phyloP scores from a whole-genome alignment of 2,329 filamentous ascomycete species.

The Xylariaceae sp. region DNA sequence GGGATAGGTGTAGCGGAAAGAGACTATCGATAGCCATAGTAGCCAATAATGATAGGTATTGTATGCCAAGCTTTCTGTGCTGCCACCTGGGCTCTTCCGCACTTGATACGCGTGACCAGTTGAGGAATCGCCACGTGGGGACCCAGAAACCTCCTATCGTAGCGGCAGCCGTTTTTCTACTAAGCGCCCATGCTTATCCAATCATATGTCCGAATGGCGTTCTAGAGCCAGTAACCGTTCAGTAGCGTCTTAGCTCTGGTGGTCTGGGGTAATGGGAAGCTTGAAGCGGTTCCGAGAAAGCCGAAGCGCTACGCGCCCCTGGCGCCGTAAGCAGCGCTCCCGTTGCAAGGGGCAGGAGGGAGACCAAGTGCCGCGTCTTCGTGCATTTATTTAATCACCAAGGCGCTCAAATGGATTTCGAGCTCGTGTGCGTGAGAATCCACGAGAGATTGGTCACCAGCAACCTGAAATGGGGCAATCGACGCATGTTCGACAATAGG shows the following conservation, averaged over 20 bases:
- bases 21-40: slow-evolving; percentile 3
- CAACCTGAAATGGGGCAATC: background rate
- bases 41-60: slow-evolving; percentile 2
- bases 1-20: background rate
- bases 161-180: slow-evolving; percentile 2
- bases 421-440: slow-evolving; percentile 13
- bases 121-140: slow-evolving; percentile 3
- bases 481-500: slow-evolving; percentile 5
- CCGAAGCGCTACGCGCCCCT: slow-evolving; percentile 20
- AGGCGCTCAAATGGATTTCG: slow-evolving; percentile 10
- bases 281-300: slow-evolving; percentile 22
- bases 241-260: slow-evolving; percentile 22
- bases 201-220: slow-evolving; percentile 13
- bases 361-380: slow-evolving; percentile 15
- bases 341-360: slow-evolving; percentile 6
- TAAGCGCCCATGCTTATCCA: slow-evolving; percentile 22
- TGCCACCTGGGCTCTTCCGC: no score
- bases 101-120: background rate
- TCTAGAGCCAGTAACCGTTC: slow-evolving; percentile 9
- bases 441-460: slow-evolving; percentile 9
- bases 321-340: slow-evolving; percentile 22
- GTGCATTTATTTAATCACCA: slow-evolving; percentile 15
- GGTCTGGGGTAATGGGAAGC: slow-evolving; percentile 15
- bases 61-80: slow-evolving; percentile 14
- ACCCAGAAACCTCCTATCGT: slow-evolving; percentile 7